Evolutionary conservation across 331 rosid species (phyloP).

Genomic region (Rhamnella rubrinervis): DNA sequence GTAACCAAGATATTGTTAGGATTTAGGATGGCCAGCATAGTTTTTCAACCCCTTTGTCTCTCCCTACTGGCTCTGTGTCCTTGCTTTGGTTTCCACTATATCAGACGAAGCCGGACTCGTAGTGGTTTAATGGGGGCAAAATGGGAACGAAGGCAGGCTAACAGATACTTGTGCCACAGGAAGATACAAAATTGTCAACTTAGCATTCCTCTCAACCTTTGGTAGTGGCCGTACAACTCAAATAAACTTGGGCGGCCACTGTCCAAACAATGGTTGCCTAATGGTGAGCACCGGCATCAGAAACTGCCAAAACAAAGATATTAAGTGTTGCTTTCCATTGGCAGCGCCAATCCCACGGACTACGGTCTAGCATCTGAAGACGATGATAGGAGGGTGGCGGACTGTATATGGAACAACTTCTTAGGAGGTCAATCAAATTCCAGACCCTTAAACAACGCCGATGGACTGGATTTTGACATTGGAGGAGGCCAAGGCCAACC

Average conservation of each 20-base stretch:
- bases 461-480: conserved; percentile 25
- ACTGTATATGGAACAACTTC: conserved; percentile 24
- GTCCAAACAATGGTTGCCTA: conserved; percentile 22
- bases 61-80: too few species aligned
- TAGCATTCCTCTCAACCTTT: conserved; percentile 27
- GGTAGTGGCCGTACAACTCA: conserved; percentile 20
- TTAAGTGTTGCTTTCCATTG: conserved; percentile 52
- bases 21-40: too few species aligned
- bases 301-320: conserved; percentile 37
- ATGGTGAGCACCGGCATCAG: conserved; percentile 4
- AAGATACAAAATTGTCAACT: conserved; percentile 19
- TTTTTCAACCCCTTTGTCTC: too few species aligned
- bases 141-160: conserved; percentile 25
- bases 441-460: conserved; percentile 15
- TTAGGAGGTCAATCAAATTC: conserved; percentile 19
- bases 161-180: conserved; percentile 21
- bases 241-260: conserved; percentile 34
- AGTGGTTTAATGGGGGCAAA: conserved; percentile 41
- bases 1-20: too few species aligned
- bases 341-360: conserved; percentile 14
- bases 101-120: not conserved
- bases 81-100: too few species aligned
- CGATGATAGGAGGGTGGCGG: conserved; percentile 3
- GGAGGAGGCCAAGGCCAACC: not conserved
- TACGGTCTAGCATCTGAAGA: conserved; percentile 9